A percentile compares a stretch with the other conserved stretches of the same genome.
Conservation (phyloP, 345 rosid species). For the Cardiospermum halicacabum region DNA sequence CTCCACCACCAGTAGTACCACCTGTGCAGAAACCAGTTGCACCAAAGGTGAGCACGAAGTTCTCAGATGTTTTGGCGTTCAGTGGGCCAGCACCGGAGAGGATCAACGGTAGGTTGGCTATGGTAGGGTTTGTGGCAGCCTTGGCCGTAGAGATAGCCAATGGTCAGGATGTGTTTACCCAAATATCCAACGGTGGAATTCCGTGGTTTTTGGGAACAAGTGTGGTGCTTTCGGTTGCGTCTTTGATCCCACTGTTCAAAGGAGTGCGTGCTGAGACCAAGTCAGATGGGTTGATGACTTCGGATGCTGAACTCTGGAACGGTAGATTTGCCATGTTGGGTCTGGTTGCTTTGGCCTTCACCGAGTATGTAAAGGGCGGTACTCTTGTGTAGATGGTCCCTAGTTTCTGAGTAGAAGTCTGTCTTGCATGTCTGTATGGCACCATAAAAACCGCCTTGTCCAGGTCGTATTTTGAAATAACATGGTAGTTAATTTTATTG, state of each 20-base stretch:
- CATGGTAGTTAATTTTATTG: too few species aligned
- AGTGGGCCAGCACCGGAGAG: conserved; percentile 92
- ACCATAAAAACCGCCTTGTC: too few species aligned
- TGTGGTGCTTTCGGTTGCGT: conserved; percentile 52
- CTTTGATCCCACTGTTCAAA: conserved; percentile 50
- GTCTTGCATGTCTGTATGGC: too few species aligned
- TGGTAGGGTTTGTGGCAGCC: conserved; percentile 80
- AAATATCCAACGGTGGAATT: conserved; percentile 54
- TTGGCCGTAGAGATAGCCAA: conserved; percentile 57
- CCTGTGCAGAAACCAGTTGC: conserved; percentile 5
- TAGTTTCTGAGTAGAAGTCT: not conserved
- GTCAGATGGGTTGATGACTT: conserved; percentile 60
- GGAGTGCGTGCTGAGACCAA: conserved; percentile 56
- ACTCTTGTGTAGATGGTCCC: conserved; percentile 28
- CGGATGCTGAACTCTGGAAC: conserved; percentile 81
- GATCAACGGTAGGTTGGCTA: conserved; percentile 81
- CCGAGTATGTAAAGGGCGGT: conserved; percentile 70
- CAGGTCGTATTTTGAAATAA: too few species aligned
- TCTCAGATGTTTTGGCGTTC: conserved; percentile 61
- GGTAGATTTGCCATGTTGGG: conserved; percentile 88
- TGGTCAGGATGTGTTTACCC: conserved; percentile 62
- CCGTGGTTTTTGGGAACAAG: conserved; percentile 57
- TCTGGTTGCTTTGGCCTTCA: conserved; percentile 64
- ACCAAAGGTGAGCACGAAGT: conserved; percentile 49
- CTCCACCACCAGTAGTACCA: not conserved